Percentiles rank a stretch among this genome's conserved stretches.
phyloP scores from a whole-genome alignment of 495 filamentous ascomycete species.

The Glarea lozoyensis region DNA sequence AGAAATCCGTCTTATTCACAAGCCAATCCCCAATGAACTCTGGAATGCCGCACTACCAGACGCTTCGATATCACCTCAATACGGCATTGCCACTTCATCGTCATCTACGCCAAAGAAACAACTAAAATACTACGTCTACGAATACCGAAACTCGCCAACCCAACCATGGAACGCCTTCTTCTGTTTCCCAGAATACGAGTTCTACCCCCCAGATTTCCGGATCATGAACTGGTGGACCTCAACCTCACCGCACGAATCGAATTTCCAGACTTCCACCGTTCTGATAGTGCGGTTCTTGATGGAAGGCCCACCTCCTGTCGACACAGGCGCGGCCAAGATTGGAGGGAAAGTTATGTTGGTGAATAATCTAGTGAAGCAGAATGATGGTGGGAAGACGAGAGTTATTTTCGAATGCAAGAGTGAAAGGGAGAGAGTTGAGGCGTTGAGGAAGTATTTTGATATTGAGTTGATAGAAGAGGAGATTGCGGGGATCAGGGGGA shows the following conservation, averaged over 20 bases:
- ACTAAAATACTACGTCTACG: constrained; percentile 32
- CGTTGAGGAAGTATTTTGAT: constrained; percentile 45
- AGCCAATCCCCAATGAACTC: constrained; percentile 17
- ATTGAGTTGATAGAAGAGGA: constrained; percentile 46
- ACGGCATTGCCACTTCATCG: no score
- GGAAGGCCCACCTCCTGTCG: no score
- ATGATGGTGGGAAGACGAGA: constrained; percentile 46
- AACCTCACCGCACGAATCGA: constrained; percentile 28
- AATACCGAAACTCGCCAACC: constrained; percentile 15
- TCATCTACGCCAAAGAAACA: no score
- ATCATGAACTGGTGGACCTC: constrained; percentile 51
- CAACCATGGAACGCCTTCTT: constrained; percentile 31
- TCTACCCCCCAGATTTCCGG: constrained; percentile 36
- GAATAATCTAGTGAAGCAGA: constrained; percentile 46
- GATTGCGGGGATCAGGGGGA: constrained; percentile 37
- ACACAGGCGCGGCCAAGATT: no score
- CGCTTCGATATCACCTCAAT: no score
- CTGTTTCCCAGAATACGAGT: constrained; percentile 35
- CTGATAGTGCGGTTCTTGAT: constrained; percentile 50
- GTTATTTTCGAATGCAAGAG: constrained; percentile 38
- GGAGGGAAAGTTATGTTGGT: constrained; percentile 56
- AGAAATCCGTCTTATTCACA: constrained; percentile 21
- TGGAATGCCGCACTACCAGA: no score
- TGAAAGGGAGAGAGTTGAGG: constrained; percentile 41
- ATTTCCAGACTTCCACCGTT: constrained; percentile 39